A percentile compares a stretch with the other conserved stretches of the same genome.
These are phyloP conservation scores for Ilex paraguariensis DNA, from an alignment of 305 asterid species.

Conservation along the genomic window DNA sequence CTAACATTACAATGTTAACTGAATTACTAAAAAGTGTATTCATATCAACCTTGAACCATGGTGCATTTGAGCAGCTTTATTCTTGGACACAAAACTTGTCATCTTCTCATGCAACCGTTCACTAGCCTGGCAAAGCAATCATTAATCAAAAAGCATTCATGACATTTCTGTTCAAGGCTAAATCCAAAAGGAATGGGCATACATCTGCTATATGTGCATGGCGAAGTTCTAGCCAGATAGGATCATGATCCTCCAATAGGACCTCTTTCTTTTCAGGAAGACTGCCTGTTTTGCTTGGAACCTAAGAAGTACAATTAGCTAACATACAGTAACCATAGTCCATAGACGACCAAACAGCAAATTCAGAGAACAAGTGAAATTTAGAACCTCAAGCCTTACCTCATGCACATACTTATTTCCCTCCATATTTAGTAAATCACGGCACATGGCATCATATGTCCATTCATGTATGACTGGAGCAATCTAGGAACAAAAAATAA, in stretches of 20 bases:
- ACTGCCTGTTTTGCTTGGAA: conserved; percentile 78
- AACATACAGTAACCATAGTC: conserved; percentile 2
- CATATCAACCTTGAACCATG: conserved; percentile 81
- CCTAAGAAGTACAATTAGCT: conserved; percentile 45
- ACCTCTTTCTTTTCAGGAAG: conserved; percentile 91
- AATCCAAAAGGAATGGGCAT: conserved; percentile 25
- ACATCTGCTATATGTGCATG: conserved; percentile 99
- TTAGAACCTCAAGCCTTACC: conserved; percentile 39
- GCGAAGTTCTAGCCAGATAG: conserved; percentile 99
- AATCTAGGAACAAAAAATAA: conserved; percentile 42
- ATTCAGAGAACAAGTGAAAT: conserved; percentile 10
- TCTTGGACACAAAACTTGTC: conserved; percentile 89
- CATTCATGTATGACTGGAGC: conserved; percentile 99
- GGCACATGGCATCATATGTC: conserved; percentile 99
- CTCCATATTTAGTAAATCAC: conserved; percentile 88
- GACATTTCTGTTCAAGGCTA: conserved; percentile 8
- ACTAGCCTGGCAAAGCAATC: conserved; percentile 71
- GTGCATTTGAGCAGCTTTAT: conserved; percentile 96
- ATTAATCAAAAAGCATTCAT: conserved; percentile 24
- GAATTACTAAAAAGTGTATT: conserved; percentile 11
- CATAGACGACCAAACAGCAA: conserved; percentile 11
- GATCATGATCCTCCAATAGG: conserved; percentile 98
- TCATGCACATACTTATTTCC: conserved; percentile 96
- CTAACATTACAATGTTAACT: not conserved
- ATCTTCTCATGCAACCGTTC: conserved; percentile 91